Evolutionary conservation across 1,284 basidiomycete species (phyloP).

Genomic region (Melampsora americana): DNA sequence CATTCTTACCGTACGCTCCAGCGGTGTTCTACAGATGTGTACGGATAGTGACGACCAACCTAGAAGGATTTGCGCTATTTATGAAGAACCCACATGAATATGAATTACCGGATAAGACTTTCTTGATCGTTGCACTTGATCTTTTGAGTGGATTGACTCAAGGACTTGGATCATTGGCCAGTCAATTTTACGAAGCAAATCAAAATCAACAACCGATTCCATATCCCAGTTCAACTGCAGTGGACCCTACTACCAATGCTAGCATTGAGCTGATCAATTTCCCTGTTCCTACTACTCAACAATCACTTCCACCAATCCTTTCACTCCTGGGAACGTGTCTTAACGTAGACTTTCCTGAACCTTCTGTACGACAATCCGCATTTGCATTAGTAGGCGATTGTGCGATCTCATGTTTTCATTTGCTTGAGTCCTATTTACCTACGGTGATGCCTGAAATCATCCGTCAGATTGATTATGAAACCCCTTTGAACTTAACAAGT

Average conservation of each 20-base stretch:
- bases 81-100: constrained; percentile 71
- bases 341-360: constrained; percentile 63
- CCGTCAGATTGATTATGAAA: constrained; percentile 82
- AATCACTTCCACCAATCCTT: constrained; percentile 23
- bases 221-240: too few relatives aligned
- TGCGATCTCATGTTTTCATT: constrained; percentile 87
- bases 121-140: constrained; percentile 95
- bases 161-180: constrained; percentile 76
- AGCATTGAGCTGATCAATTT: neutral
- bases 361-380: constrained; percentile 90
- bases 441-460: constrained; percentile 87
- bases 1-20: constrained; percentile 81
- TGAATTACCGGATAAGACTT: constrained; percentile 89
- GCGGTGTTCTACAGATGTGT: constrained; percentile 92
- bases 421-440: constrained; percentile 79
- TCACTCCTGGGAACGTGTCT: constrained; percentile 30
- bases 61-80: constrained; percentile 75
- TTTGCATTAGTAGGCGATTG: constrained; percentile 96
- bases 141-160: constrained; percentile 92
- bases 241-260: too few relatives aligned
- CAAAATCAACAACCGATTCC: constrained; percentile 19
- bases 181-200: constrained; percentile 62
- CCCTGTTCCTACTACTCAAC: neutral
- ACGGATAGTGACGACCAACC: constrained; percentile 74
- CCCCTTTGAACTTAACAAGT: constrained; percentile 84